phyloP scores from a whole-genome alignment of 2,329 filamentous ascomycete genomes.

The Aschersonia sp. region DNA sequence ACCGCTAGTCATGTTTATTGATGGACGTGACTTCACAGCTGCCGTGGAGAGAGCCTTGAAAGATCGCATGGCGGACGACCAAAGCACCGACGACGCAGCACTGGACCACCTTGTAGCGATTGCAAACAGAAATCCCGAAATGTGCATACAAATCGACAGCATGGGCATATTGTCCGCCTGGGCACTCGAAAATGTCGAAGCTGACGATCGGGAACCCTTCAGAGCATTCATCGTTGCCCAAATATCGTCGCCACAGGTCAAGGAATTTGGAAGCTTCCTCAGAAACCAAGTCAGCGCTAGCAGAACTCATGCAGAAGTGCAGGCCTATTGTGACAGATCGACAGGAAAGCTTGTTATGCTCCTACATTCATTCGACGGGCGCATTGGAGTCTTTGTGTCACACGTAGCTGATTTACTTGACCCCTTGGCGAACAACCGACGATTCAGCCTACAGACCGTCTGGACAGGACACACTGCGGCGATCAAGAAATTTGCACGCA shows the following conservation, averaged over 20 bases:
- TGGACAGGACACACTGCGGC: slow-evolving; percentile 78
- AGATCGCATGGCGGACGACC: slow-evolving; percentile 34
- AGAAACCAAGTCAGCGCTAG: slow-evolving; percentile 5
- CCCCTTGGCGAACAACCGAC: slow-evolving; percentile 43
- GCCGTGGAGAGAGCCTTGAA: slow-evolving; percentile 68
- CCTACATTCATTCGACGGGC: slow-evolving; percentile 73
- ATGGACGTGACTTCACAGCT: slow-evolving; percentile 63
- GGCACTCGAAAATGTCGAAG: slow-evolving; percentile 78
- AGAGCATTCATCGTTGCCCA: slow-evolving; percentile 81
- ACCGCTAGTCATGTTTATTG: slow-evolving; percentile 57
- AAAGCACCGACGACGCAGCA: slow-evolving; percentile 52
- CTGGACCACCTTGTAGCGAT: slow-evolving; percentile 77
- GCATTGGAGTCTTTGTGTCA: slow-evolving; percentile 68
- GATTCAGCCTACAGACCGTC: slow-evolving; percentile 47
- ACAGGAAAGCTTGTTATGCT: slow-evolving; percentile 58
- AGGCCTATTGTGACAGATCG: slow-evolving; percentile 54
- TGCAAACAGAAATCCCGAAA: slow-evolving; percentile 72
- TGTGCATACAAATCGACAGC: slow-evolving; percentile 77
- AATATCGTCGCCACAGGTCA: slow-evolving; percentile 43
- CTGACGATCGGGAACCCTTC: slow-evolving; percentile 47
- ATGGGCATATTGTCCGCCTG: slow-evolving; percentile 79
- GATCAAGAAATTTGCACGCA: slow-evolving; percentile 76
- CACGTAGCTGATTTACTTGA: slow-evolving; percentile 72
- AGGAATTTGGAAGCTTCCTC: slow-evolving; percentile 24
- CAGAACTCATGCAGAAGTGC: slow-evolving; percentile 47